Conservation (phyloP, 2,329 filamentous ascomycete genomes). For the Fulvia fulva region DNA sequence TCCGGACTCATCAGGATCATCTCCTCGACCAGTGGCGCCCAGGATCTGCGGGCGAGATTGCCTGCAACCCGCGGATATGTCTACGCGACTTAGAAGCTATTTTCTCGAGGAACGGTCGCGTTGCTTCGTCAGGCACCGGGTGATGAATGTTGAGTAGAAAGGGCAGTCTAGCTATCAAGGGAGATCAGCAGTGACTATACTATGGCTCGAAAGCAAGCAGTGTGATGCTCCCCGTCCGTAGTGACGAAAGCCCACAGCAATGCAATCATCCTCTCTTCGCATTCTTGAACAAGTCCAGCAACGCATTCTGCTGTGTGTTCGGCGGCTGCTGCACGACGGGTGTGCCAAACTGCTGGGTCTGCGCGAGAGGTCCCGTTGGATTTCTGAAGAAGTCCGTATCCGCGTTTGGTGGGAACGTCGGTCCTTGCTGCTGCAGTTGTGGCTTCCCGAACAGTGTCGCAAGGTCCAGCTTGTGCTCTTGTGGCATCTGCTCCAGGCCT, state of each 20-base stretch:
- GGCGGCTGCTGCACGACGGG: conserved; percentile 3
- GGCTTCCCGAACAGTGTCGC: conserved; percentile 24
- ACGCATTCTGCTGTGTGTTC: neutral
- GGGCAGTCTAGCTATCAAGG: no score
- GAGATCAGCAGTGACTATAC: no score
- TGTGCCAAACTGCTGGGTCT: neutral
- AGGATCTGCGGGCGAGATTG: no score
- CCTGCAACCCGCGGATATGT: no score
- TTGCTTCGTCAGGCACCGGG: no score
- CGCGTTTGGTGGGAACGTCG: conserved; percentile 11
- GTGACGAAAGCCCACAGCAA: neutral
- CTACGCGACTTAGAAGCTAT: no score
- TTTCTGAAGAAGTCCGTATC: conserved; percentile 27
- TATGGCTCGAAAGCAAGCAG: neutral
- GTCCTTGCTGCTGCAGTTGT: conserved; percentile 4
- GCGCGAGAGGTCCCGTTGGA: conserved; percentile 4
- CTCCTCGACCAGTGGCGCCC: no score
- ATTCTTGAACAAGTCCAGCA: conserved; percentile 27
- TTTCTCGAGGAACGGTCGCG: no score
- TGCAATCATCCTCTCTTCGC: conserved; percentile 12
- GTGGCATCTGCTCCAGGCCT: conserved; percentile 25
- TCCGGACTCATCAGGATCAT: no score
- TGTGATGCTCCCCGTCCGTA: neutral
- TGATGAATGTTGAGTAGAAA: no score
- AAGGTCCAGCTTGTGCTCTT: conserved; percentile 19